Evolutionary conservation across 768 basidiomycete species (phyloP).

Genomic region (Auriscalpium vulgare): DNA sequence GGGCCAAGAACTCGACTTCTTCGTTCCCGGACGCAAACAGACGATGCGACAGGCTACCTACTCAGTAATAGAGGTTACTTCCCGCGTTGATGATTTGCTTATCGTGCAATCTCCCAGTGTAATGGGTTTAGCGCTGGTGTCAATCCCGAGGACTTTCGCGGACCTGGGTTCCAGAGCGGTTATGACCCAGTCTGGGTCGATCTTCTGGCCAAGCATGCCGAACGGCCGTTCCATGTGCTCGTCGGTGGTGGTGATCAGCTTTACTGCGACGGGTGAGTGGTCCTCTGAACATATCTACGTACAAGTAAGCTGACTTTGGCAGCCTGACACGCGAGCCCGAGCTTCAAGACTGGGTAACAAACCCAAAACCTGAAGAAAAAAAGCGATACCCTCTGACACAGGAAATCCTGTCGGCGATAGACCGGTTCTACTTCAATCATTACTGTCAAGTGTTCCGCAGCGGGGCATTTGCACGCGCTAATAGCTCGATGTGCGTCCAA

Average conservation of each 20-base stretch:
- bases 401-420: conserved; percentile 69
- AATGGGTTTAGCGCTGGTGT: conserved; percentile 88
- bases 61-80: conserved; percentile 42
- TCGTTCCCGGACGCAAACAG: conserved; percentile 69
- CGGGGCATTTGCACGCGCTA: conserved; percentile 87
- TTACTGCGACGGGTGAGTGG: conserved; percentile 68
- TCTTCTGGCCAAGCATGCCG: conserved; percentile 73
- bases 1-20: conserved; percentile 71
- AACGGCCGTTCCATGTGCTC: conserved; percentile 80
- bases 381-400: conserved; percentile 50
- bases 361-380: conserved; percentile 51
- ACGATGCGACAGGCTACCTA: conserved; percentile 91
- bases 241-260: conserved; percentile 94
- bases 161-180: conserved; percentile 71
- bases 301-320: background rate
- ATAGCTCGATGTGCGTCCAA: conserved; percentile 73
- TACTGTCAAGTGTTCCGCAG: conserved; percentile 82
- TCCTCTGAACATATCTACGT: background rate
- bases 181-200: conserved; percentile 94
- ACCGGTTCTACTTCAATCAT: conserved; percentile 86
- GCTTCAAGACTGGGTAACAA: conserved; percentile 76
- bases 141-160: conserved; percentile 79
- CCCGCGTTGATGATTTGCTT: background rate
- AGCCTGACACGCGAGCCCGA: conserved; percentile 84
- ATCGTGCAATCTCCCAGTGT: conserved; percentile 38